A percentile compares a stretch with the other conserved stretches of the same genome.
Conservation (phyloP, 441 rosid species). For the Populus tomentosa region DNA sequence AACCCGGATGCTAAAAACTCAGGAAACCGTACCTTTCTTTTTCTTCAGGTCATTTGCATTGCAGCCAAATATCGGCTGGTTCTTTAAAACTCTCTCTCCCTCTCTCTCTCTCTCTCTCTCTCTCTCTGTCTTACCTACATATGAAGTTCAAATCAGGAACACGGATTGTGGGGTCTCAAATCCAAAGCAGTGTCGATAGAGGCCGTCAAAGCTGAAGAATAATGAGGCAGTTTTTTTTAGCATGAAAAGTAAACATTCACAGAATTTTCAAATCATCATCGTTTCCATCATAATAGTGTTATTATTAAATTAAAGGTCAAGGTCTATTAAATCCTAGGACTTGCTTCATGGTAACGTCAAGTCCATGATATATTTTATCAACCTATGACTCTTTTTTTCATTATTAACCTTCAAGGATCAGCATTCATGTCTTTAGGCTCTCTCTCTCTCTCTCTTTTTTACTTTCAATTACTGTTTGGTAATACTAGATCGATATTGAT, state of each 20-base stretch:
- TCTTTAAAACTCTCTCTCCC: neutral
- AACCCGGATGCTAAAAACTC: slow-evolving; percentile 2
- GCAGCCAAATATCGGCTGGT: slow-evolving; percentile 1
- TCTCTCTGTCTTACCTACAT: neutral
- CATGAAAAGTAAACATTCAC: neutral
- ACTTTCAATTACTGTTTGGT: too few species aligned
- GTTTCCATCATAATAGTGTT: neutral
- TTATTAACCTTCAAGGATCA: too few species aligned
- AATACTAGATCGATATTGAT: too few species aligned
- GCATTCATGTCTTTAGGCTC: too few species aligned
- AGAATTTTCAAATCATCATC: neutral
- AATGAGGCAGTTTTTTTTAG: neutral
- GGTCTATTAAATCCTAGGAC: neutral
- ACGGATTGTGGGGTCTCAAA: slow-evolving; percentile 40
- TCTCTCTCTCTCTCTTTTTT: too few species aligned
- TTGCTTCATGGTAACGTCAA: slow-evolving; percentile 18
- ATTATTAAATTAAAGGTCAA: neutral
- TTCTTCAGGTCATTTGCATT: neutral
- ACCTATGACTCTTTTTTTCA: too few species aligned
- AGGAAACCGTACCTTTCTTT: slow-evolving; percentile 7
- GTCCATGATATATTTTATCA: neutral
- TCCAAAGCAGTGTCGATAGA: slow-evolving; percentile 15
- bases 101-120: neutral
- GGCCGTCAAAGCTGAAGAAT: slow-evolving; percentile 9
- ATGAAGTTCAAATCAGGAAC: slow-evolving; percentile 19